Evolutionary conservation across 192 early-diverging fungal species (phyloP), one percentile per base, ranked within the genome.

Genomic region (Rhizophlyctis rosea): DNA sequence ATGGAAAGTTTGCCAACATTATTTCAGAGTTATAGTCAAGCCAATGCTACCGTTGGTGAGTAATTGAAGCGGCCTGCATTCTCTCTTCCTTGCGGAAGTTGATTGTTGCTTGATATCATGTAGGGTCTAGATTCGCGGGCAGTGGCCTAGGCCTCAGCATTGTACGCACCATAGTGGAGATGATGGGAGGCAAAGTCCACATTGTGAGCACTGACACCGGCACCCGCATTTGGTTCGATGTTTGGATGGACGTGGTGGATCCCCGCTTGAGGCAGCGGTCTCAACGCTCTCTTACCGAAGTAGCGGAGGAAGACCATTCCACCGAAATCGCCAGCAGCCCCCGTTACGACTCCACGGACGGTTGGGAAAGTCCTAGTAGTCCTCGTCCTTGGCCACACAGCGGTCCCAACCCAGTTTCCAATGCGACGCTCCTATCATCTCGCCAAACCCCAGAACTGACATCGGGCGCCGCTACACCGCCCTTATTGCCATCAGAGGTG

Each of bases 151-250:
- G n/a, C 23, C 58, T 65, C 2, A 65, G 61, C 23, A 58, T 71
- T 16, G 35, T 57, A 5, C 34, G 61, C 44, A 27, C 69, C n/a
- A 21, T 71, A 34, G 27, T 71, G 28, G 14, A 24, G 16, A 50
- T 71, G 29, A 54, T 71, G 57, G 69, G 69, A 18, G 50, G 39
- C 3, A 31, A 52, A 11, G 24, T 70, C 7, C 54, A 64, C 23
- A 51, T 52, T 3, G 27, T 49, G 33, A 52, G 48, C 21, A 29
- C 54, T 14, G 63, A 53, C 27, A 32, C 54, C 21, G 58, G 63
- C 30, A 61, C 55, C 9, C 31, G 34, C 1, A 51, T 65, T n/a
- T 65, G 52, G 47, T 64, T 59, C 54, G 29, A 47, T n/a, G 29
- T 63, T 13, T 66, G 50, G 59, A 61, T 65, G 21, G 63, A 61